These are phyloP conservation scores for Diaporthe sp. DNA, from an alignment of 2,329 filamentous ascomycete species.

Conservation along the genomic window DNA sequence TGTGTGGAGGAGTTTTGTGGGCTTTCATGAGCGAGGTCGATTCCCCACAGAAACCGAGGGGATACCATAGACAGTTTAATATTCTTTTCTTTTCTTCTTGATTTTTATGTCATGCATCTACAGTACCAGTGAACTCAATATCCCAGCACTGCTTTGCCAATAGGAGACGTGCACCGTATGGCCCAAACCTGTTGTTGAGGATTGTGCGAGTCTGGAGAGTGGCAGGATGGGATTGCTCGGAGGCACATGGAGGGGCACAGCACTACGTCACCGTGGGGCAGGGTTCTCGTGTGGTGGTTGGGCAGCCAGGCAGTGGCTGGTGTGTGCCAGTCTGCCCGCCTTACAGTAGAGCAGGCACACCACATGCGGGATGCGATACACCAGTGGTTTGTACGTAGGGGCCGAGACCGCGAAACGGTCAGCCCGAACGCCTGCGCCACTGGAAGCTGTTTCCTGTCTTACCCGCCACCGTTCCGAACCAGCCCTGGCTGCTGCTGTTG, in stretches of 20 bases:
- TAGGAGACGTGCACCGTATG: not conserved
- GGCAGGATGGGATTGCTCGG: not conserved
- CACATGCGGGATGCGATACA: not conserved
- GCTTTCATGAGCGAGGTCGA: not conserved
- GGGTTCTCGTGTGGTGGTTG: conserved; percentile 19
- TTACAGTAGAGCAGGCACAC: not conserved
- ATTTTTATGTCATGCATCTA: not conserved
- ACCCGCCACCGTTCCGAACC: not conserved
- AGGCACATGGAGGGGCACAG: not conserved
- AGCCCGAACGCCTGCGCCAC: conserved; percentile 18
- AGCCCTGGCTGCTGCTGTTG: not conserved
- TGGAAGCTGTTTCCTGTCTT: not conserved
- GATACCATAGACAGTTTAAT: not conserved
- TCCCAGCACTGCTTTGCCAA: not conserved
- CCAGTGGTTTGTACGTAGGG: not conserved
- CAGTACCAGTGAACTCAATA: no score
- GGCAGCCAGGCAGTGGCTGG: conserved; percentile 19
- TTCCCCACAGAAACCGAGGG: not conserved
- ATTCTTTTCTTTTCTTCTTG: not conserved
- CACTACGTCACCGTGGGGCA: conserved; percentile 36
- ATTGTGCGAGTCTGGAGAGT: not conserved
- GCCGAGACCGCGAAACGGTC: conserved; percentile 17
- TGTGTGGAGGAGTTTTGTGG: not conserved
- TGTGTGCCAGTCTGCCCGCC: not conserved
- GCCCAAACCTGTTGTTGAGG: not conserved